A percentile compares a stretch with the other conserved stretches of the same genome.
phyloP scores from a whole-genome alignment of 441 rosid genomes.

The Jatropha multifida region DNA sequence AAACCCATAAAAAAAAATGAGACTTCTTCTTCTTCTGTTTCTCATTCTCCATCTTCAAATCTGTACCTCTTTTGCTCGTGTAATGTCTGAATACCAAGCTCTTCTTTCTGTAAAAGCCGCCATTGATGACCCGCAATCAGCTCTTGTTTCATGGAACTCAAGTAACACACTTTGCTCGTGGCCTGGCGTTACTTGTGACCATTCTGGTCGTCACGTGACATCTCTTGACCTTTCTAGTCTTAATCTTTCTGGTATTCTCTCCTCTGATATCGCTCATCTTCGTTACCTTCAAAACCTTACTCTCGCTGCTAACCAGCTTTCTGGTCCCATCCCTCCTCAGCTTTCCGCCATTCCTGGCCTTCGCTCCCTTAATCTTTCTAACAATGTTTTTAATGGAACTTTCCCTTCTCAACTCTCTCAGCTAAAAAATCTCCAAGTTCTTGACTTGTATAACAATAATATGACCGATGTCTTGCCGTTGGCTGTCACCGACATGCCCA shows the following conservation, averaged over 20 bases:
- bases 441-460: conserved; percentile 91
- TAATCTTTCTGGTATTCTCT: conserved; percentile 66
- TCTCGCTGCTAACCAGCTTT: conserved; percentile 55
- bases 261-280: conserved; percentile 57
- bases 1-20: conserved; percentile 39
- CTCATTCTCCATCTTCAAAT: conserved; percentile 46
- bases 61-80: conserved; percentile 33
- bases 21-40: conserved; percentile 34
- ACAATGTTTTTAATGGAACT: conserved; percentile 69
- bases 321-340: conserved; percentile 70
- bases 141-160: conserved; percentile 65
- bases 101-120: conserved; percentile 72
- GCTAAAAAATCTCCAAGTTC: conserved; percentile 61
- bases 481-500: conserved; percentile 58
- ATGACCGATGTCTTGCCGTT: conserved; percentile 74
- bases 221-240: conserved; percentile 66
- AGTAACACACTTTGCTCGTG: conserved; percentile 58
- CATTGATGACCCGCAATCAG: conserved; percentile 52
- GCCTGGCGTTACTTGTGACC: conserved; percentile 67
- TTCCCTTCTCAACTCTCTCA: conserved; percentile 58
- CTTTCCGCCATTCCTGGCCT: conserved; percentile 56
- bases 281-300: conserved; percentile 66
- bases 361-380: conserved; percentile 71
- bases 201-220: conserved; percentile 56
- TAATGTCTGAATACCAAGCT: conserved; percentile 59